Base-by-base conservation (phyloP, 768 basidiomycete genomes). In the Gyrodon lividus region DNA sequence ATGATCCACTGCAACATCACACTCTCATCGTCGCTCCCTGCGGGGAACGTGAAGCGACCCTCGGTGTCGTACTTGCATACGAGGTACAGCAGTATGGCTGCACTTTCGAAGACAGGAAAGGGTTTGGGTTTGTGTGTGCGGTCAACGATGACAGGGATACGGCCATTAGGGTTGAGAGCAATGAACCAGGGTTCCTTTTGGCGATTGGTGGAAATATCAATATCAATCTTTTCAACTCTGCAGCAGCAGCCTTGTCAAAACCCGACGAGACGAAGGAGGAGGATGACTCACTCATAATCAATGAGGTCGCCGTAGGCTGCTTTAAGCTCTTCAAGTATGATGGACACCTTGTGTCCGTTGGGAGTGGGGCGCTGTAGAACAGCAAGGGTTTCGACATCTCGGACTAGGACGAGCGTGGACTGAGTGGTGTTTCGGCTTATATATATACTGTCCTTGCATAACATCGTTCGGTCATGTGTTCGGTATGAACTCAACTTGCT, bases 111-210 rank as follows among this genome's bases (percentile, higher is more conserved):
- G 34, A 90, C 80, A 6, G 58, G 58, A 61, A 90, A 90, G 59
- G 84, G 70, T 56, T 81, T 74, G 22, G 68, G 68, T 22, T 61
- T 46, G 55, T 82, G 78, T 20, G 74, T 70, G 48, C 75, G 78
- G 64, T 91, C 86, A 31, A 82, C 72, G 31, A 91, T 69, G 23
- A 77, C 76, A 5, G 89, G 87, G 48, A 91, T 89, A 43, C 87
- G 72, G 31, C 85, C 84, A 55, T 86, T 89, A 6, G 85, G 87
- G 65, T 88, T 89, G 57, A 86, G 61, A 37, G 81, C 75, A 55
- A 92, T 76, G 70, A 86, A 93, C 86, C 86, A 91, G 0, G 77
- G 77, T 63, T 88, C 82, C 72, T 93, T 94, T 71, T 93, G 91
- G n/a, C 74, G 72, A 59, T 85, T 85, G 55, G 78, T 80, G 13